Evolutionary conservation across 768 basidiomycete genomes (phyloP), one percentile per base, ranked within the genome.

Genomic region (Scleroderma citrinum): DNA sequence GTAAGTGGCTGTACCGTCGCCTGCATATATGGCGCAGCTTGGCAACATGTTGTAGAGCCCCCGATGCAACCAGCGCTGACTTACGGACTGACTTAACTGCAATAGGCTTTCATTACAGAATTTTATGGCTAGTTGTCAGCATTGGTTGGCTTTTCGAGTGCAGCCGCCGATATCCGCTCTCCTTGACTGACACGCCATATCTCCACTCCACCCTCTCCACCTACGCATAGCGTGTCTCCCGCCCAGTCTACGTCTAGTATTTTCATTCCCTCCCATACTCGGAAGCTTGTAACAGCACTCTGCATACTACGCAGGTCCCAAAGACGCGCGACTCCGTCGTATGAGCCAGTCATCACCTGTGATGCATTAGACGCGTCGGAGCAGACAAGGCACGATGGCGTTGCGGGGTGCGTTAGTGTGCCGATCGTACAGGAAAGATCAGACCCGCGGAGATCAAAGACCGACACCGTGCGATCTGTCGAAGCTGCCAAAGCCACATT

Each of bases 241-340:
- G 60, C 72, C 83, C 80, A 81, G 60, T 83, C 80, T 20, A 82
- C 70, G 48, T 72, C 68, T 49, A 87, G 56, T 1, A 87, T 73
- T 58, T 86, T 86, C 60, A 74, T 71, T 3, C 75, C 75, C 7
- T 80, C 76, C 77, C 78, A 82, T 2, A 72, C 75, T 41, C 75
- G 76, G 59, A 90, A 83, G 50, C 71, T 80, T 19, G 83, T 74
- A 39, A 91, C 71, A 1, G 85, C 78, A 13, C 74, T 70, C 56
- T 82, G 81, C 14, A 75, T 72, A 56, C 84, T 90, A 4, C 87
- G 74, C 21, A 88, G 60, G 60, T 92, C 89, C 87, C 87, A 92
- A 3, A 92, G 60, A 5, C 87, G 72, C 0, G 83, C 85, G 2
- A 82, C 68, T 11, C 90, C 87, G 49, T 92, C 89, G 59, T 92